Percentiles rank a stretch among this genome's conserved stretches.
Evolutionary conservation across 225 moss, liverwort and hornwort species (phyloP).

Genomic region (Neckera pumila): DNA sequence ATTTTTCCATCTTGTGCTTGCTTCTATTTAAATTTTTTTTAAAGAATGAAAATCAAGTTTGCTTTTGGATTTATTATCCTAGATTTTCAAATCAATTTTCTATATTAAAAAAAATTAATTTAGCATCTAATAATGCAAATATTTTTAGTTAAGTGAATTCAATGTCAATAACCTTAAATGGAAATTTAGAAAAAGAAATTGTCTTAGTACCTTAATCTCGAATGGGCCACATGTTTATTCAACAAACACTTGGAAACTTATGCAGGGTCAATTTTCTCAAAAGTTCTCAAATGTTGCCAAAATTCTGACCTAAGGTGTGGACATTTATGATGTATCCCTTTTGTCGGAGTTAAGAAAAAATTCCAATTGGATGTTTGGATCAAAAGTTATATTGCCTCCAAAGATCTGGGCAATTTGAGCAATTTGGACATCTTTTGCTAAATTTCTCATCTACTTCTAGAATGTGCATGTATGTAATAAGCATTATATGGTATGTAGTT

Average conservation of each 20-base stretch:
- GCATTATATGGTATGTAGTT: neutral
- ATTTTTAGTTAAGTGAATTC: neutral
- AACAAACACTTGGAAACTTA: neutral
- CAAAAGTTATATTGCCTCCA: neutral
- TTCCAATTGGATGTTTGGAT: accelerated
- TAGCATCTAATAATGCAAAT: no score
- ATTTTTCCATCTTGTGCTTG: neutral
- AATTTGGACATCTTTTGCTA: neutral
- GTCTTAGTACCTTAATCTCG: no score
- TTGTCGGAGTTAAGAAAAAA: neutral
- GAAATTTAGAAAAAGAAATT: neutral
- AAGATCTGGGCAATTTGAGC: neutral
- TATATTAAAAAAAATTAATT: neutral
- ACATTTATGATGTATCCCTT: no score
- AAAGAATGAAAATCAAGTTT: neutral
- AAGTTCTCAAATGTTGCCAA: neutral
- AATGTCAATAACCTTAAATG: neutral
- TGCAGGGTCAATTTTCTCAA: neutral
- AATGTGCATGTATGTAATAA: neutral
- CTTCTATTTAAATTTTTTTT: neutral
- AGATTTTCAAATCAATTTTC: neutral
- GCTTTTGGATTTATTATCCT: no score
- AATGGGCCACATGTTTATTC: no score
- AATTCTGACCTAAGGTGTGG: neutral
- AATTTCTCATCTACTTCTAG: neutral